Conservation (phyloP, 2,329 filamentous ascomycete genomes). For the Alternaria viburni region DNA sequence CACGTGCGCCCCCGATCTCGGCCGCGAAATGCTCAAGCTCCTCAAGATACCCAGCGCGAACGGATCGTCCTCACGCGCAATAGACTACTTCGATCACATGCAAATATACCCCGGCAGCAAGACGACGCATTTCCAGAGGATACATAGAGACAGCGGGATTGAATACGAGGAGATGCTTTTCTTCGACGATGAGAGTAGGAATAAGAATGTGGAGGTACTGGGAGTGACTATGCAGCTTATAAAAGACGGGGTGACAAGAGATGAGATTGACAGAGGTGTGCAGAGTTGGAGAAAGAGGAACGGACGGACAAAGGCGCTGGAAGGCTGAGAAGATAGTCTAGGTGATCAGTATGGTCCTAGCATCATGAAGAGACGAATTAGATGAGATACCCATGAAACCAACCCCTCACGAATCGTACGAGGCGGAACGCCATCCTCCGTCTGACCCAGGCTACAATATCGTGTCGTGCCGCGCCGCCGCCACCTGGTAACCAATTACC, state of each 20-base stretch:
- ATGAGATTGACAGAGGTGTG: constrained; percentile 80
- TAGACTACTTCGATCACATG: constrained; percentile 63
- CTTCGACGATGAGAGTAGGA: constrained; percentile 90
- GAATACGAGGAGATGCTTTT: constrained; percentile 87
- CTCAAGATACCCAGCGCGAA: constrained; percentile 67
- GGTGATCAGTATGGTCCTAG: neutral
- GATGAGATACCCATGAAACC: neutral
- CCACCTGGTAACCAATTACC: accelerated
- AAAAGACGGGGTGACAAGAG: constrained; percentile 75
- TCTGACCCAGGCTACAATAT: neutral
- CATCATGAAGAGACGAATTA: neutral
- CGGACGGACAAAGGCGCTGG: constrained; percentile 48
- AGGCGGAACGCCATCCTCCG: neutral
- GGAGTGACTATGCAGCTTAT: constrained; percentile 88
- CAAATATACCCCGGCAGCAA: constrained; percentile 78
- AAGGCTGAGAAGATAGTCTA: neutral
- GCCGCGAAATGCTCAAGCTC: constrained; percentile 77
- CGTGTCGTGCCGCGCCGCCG: neutral
- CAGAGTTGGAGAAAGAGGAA: constrained; percentile 79
- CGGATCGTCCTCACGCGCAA: constrained; percentile 49
- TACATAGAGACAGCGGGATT: constrained; percentile 74
- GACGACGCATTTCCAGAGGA: constrained; percentile 79
- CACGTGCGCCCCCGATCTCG: constrained; percentile 79
- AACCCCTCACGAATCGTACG: neutral
- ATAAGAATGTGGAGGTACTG: constrained; percentile 78